These are phyloP conservation scores for Zanthoxylum bungeanum DNA, from an alignment of 345 rosid genomes.

Conservation along the genomic window DNA sequence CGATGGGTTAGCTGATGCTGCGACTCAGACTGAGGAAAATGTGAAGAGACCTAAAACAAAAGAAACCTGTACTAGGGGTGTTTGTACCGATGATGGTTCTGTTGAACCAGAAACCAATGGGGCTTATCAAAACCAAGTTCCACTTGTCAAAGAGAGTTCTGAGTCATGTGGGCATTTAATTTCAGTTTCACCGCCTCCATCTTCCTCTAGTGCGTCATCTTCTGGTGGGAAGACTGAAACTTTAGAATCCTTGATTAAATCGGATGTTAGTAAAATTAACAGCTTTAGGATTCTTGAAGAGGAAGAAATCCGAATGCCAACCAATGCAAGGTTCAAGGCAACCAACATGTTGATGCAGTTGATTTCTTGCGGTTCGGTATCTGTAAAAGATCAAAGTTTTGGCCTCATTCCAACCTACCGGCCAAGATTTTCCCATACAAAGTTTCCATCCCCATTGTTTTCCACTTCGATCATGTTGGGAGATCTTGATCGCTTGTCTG, in stretches of 20 bases:
- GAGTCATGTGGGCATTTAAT: conserved; percentile 51
- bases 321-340: conserved; percentile 65
- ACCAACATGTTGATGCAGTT: conserved; percentile 80
- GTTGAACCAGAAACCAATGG: conserved; percentile 41
- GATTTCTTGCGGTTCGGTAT: conserved; percentile 93
- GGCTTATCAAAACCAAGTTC: conserved; percentile 30
- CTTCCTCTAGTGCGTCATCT: conserved; percentile 68
- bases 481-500: conserved; percentile 78
- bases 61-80: conserved; percentile 87
- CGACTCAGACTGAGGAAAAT: conserved; percentile 90
- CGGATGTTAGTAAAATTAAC: conserved; percentile 83
- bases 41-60: conserved; percentile 29
- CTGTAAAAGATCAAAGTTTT: conserved; percentile 86
- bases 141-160: conserved; percentile 37
- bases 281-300: conserved; percentile 84
- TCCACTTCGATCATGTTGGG: conserved; percentile 69
- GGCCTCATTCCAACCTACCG: conserved; percentile 80
- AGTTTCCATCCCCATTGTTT: conserved; percentile 63
- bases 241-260: conserved; percentile 85
- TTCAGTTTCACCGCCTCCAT: conserved; percentile 69
- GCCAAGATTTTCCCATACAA: conserved; percentile 70
- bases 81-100: conserved; percentile 72
- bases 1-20: conserved; percentile 80
- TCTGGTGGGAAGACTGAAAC: conserved; percentile 75
- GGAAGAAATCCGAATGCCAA: conserved; percentile 67